Evolutionary conservation across 2,329 filamentous ascomycete species (phyloP).

Genomic region (Xylariomycetidae sp.): DNA sequence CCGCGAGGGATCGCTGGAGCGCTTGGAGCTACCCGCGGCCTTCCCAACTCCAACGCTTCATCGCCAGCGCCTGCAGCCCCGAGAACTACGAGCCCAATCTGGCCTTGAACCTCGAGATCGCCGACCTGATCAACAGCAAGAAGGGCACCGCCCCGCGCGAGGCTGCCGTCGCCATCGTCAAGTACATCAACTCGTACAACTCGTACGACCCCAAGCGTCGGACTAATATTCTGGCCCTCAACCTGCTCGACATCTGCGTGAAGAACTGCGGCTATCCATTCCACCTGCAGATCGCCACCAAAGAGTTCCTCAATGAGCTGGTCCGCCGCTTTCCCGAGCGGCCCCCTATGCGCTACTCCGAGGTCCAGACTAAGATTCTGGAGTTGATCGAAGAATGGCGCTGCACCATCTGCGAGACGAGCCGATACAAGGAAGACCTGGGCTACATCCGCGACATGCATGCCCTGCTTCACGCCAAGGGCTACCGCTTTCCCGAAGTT

Average conservation of each 20-base stretch:
- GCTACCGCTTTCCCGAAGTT: constrained; percentile 91
- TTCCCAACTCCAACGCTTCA: constrained; percentile 89
- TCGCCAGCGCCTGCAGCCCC: constrained; percentile 91
- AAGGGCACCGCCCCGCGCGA: constrained; percentile 94
- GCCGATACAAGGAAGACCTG: constrained; percentile 92
- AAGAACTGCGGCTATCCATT: constrained; percentile 99
- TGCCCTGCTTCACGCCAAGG: constrained; percentile 89
- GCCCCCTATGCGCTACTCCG: constrained; percentile 75
- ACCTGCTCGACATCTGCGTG: constrained; percentile 95
- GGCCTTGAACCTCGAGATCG: constrained; percentile 90
- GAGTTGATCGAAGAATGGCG: constrained; percentile 98
- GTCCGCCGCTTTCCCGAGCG: constrained; percentile 93
- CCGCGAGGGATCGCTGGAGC: constrained; percentile 88
- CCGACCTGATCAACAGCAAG: constrained; percentile 94
- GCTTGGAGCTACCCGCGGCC: constrained; percentile 71
- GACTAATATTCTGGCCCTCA: constrained; percentile 82
- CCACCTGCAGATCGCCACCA: constrained; percentile 96
- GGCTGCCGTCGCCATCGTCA: constrained; percentile 86
- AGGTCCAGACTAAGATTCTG: constrained; percentile 87
- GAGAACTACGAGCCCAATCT: constrained; percentile 98
- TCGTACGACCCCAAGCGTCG: no score
- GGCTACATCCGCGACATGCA: constrained; percentile 99
- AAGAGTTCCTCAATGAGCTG: constrained; percentile 97
- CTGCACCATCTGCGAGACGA: constrained; percentile 96
- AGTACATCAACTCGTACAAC: constrained; percentile 94